Evolutionary conservation across 1,284 basidiomycete species (phyloP), one percentile per base, ranked within the genome.

Genomic region (Lignosus rhinocerotis): DNA sequence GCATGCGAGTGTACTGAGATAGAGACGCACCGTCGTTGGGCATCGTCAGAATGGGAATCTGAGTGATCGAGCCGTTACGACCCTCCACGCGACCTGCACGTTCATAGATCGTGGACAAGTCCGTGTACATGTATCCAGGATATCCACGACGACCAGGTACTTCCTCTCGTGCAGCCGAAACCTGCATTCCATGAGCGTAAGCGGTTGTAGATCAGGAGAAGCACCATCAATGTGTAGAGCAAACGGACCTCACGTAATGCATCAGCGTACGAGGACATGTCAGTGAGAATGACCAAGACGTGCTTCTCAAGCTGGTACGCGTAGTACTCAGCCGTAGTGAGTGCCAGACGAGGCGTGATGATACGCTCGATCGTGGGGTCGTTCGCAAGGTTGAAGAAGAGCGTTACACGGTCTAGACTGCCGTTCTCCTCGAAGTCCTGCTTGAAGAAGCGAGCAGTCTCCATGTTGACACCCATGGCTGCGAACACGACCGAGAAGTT

Each of bases 341-440:
- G 81, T 21, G 97, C 97, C 60, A 99, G 83, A 75, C 97, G 95
- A 58, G 97, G 97, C 14, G 97, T 99, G 71, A 99, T 98, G 78
- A 99, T 99, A 80, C 97, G 93, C 76, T 99, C 97, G 75, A 99
- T 99, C 64, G 97, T 99, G n/a, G 97, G 97, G 76, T 99, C 97
- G 72, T 98, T 99, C 51, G 97, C 97, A 71, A 99, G 80, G 80
- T 99, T 99, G 75, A 99, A 84, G 89, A 99, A 99, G 62, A 99
- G 83, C 7, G 97, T 99, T 55, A 98, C 95, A 71, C 97, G 92
- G 78, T 98, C 96, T 66, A 99, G 85, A 81, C 92, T 93, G 51
- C 97, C 97, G 72, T 98, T 98, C 74, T 98, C 96, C 77, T 99
- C 96, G 75, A 99, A 99, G 80, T 99, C 97, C 74, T 98, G 94